These are phyloP conservation scores for Phytophthora hibernalis DNA, from an alignment of 352 stramenopile genomes.

Conservation along the genomic window DNA sequence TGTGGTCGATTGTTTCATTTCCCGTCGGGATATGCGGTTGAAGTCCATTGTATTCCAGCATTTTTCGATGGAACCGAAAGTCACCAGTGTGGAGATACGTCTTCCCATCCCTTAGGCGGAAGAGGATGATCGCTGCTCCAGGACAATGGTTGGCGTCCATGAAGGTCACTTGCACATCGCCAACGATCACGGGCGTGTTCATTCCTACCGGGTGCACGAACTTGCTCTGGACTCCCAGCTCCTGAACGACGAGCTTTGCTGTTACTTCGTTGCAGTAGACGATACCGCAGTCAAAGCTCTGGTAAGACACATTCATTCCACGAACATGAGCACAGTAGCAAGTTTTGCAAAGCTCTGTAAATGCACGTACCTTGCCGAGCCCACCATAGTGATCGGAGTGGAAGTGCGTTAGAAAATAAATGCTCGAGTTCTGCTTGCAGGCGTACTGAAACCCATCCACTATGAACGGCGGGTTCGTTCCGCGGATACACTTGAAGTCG, in stretches of 20 bases:
- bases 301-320: background rate
- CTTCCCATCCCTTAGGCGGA: conserved; percentile 84
- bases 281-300: conserved; percentile 90
- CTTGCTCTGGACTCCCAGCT: conserved; percentile 92
- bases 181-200: conserved; percentile 85
- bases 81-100: conserved; percentile 93
- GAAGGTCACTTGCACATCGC: conserved; percentile 93
- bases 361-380: conserved; percentile 67
- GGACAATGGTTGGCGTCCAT: conserved; percentile 98
- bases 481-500: conserved; percentile 83
- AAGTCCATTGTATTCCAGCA: conserved; percentile 70
- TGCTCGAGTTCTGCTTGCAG: conserved; percentile 69
- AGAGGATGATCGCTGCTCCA: conserved; percentile 95
- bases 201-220: conserved; percentile 93
- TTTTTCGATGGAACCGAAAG: conserved; percentile 81
- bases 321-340: conserved; percentile 1
- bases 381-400: conserved; percentile 97
- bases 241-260: conserved; percentile 90
- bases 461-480: conserved; percentile 83
- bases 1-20: conserved; percentile 33
- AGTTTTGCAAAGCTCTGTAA: background rate
- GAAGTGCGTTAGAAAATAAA: conserved; percentile 98
- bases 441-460: conserved; percentile 91
- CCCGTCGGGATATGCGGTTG: conserved; percentile 49
- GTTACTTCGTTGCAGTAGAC: conserved; percentile 97